A percentile compares a stretch with the other conserved stretches of the same genome.
Conservation (phyloP, 805 yeast genomes). For the Candida sakaeoensis region DNA sequence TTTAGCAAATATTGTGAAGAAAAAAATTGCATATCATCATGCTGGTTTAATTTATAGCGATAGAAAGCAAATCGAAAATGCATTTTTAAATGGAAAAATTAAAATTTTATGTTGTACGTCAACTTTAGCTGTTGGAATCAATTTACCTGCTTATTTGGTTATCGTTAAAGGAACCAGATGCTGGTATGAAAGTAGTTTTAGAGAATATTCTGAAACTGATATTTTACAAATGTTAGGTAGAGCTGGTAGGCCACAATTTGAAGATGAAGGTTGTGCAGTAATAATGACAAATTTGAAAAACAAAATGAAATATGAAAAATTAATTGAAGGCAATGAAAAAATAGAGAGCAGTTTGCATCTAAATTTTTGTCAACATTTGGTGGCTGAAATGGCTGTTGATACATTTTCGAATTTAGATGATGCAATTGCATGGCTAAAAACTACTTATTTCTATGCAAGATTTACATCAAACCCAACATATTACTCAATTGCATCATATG, state of each 20-base stretch:
- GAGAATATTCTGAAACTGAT: constrained; percentile 54
- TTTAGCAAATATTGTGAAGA: constrained; percentile 15
- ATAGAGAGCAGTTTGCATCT: constrained; percentile 41
- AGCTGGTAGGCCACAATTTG: constrained; percentile 62
- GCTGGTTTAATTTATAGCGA: constrained; percentile 53
- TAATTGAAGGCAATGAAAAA: constrained; percentile 39
- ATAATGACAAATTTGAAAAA: constrained; percentile 41
- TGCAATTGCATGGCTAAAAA: constrained; percentile 45
- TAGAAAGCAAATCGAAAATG: constrained; percentile 41
- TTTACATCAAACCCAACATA: constrained; percentile 35
- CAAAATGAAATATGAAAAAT: constrained; percentile 35
- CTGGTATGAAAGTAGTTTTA: constrained; percentile 48
- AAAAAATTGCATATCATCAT: constrained; percentile 54
- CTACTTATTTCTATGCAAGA: constrained; percentile 48
- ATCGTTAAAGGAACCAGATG: constrained; percentile 60
- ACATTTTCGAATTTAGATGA: constrained; percentile 30
- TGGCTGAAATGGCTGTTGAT: constrained; percentile 21
- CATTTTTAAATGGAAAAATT: constrained; percentile 40
- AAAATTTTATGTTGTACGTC: constrained; percentile 53
- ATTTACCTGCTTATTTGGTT: constrained; percentile 58
- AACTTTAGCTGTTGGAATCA: constrained; percentile 59
- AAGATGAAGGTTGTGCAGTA: constrained; percentile 47
- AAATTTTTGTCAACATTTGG: constrained; percentile 15
- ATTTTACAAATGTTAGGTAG: constrained; percentile 63
- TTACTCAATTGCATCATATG: constrained; percentile 25